Evolutionary conservation across 768 basidiomycete genomes (phyloP).

Genomic region (Phaeotremella fagi): DNA sequence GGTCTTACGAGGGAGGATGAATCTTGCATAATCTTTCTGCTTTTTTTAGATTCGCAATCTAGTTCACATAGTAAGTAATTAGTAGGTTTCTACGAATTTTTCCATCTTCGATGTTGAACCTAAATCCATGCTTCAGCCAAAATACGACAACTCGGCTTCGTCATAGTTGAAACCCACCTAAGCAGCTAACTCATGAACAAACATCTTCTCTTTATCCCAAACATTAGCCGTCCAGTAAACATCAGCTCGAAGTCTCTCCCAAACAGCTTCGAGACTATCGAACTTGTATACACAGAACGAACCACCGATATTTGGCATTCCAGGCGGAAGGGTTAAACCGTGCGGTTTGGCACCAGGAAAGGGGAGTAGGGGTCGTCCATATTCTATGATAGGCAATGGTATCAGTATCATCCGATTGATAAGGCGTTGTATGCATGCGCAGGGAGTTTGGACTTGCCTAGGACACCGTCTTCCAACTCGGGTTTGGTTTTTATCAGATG

Average conservation of each 20-base stretch:
- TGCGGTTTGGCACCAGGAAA: background rate
- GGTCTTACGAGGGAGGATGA: too few species aligned
- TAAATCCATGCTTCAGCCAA: too few species aligned
- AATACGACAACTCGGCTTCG: too few species aligned
- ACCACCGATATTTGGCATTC: slow-evolving; percentile 25
- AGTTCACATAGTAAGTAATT: too few species aligned
- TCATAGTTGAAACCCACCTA: too few species aligned
- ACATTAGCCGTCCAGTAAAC: slow-evolving; percentile 42
- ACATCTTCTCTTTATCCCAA: slow-evolving; percentile 43
- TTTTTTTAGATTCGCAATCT: too few species aligned
- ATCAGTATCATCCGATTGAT: too few species aligned
- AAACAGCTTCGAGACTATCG: slow-evolving; percentile 27
- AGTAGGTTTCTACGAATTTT: too few species aligned
- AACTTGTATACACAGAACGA: slow-evolving; percentile 32
- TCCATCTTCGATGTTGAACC: too few species aligned
- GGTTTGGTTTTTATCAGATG: slow-evolving; percentile 30
- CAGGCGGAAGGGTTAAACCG: slow-evolving; percentile 9
- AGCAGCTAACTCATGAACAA: slow-evolving; percentile 34
- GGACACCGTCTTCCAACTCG: slow-evolving; percentile 21
- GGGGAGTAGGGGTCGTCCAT: slow-evolving; percentile 13
- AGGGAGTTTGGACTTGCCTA: slow-evolving; percentile 25
- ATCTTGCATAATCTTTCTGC: too few species aligned
- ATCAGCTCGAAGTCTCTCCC: slow-evolving; percentile 36
- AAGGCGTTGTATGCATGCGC: too few species aligned
- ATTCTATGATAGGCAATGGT: too few species aligned